Conservation (phyloP, 257 asterid genomes). For the Rhazya stricta region DNA sequence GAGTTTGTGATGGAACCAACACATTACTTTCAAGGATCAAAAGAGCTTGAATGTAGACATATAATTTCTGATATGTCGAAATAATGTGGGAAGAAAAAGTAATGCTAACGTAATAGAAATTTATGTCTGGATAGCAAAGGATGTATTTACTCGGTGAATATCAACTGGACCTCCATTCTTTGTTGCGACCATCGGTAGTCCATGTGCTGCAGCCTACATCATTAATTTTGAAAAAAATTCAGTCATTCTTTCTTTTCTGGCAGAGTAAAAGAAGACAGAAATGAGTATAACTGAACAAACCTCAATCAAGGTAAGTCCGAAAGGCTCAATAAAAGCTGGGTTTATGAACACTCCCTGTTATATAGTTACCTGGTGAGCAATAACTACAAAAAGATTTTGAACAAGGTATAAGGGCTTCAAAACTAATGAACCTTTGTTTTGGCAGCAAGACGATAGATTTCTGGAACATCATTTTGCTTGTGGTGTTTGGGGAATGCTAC, state of each 20-base stretch:
- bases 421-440: conserved; percentile 57
- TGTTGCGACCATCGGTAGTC: conserved; percentile 55
- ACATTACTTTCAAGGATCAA: neutral
- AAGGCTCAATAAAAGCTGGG: conserved; percentile 52
- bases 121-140: neutral
- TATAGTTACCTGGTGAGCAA: conserved; percentile 3
- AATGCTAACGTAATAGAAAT: neutral
- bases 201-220: conserved; percentile 53
- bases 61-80: neutral
- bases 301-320: conserved; percentile 54
- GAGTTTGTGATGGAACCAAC: neutral
- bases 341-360: conserved; percentile 52
- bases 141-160: conserved; percentile 36
- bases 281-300: conserved; percentile 13
- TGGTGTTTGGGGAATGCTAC: conserved; percentile 88
- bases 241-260: neutral
- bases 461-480: conserved; percentile 76
- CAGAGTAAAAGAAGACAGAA: neutral
- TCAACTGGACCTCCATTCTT: conserved; percentile 57
- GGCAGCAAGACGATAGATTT: conserved; percentile 71
- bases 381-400: neutral
- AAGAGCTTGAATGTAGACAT: neutral
- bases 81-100: neutral
- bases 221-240: conserved; percentile 9
- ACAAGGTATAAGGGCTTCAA: neutral